Evolutionary conservation across 331 rosid genomes (phyloP).

Genomic region (Acacia concinna): DNA sequence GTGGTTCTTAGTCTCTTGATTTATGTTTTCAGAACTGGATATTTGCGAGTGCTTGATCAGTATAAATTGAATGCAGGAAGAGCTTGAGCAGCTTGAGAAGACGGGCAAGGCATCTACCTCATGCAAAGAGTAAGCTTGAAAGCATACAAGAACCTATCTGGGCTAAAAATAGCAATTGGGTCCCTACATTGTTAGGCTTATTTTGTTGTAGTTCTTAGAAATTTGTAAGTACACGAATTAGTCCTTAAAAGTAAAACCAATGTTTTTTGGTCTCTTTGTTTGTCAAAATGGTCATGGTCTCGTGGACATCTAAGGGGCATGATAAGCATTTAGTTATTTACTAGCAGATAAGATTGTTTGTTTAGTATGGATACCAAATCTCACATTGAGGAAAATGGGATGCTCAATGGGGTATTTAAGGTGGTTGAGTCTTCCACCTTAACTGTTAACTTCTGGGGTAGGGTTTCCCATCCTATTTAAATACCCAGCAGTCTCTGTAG

Average conservation of each 20-base stretch:
- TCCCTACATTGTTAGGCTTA: background rate
- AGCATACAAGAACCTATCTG: background rate
- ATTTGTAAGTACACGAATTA: background rate
- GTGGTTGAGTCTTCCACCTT: background rate
- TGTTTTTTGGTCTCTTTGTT: background rate
- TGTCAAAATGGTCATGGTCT: background rate
- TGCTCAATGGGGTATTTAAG: background rate
- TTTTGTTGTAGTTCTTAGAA: background rate
- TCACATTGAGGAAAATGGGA: too few species aligned
- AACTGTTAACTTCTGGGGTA: too few species aligned
- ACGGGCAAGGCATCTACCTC: constrained; percentile 71
- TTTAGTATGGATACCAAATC: background rate
- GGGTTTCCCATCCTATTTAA: background rate
- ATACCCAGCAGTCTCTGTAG: background rate
- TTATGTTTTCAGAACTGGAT: constrained; percentile 4
- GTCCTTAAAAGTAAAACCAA: background rate
- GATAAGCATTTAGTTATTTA: background rate
- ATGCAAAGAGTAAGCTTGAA: constrained; percentile 80
- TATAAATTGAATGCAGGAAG: constrained; percentile 57
- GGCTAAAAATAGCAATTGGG: background rate
- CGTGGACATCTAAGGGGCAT: background rate
- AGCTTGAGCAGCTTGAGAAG: constrained; percentile 76
- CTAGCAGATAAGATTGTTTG: background rate
- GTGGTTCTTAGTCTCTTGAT: constrained; percentile 25
- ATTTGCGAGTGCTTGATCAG: constrained; percentile 8